Conservation (phyloP, 1,284 basidiomycete genomes). For the Papiliotrema fonsecae region DNA sequence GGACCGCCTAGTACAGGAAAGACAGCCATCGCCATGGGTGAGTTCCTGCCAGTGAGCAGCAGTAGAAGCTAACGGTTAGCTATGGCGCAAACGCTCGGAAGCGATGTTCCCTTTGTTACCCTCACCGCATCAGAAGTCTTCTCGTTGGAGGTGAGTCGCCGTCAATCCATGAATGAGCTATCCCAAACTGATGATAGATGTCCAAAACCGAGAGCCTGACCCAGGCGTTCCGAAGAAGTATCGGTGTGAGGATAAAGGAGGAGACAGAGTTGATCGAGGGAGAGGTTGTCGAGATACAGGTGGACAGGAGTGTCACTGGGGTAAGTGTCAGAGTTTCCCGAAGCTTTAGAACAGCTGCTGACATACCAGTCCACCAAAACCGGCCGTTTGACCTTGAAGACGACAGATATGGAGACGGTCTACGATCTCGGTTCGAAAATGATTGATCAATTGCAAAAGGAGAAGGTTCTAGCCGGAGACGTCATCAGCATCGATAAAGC, state of each 20-base stretch:
- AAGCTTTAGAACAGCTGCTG: constrained; percentile 4
- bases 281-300: constrained; percentile 97
- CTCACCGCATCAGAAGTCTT: constrained; percentile 97
- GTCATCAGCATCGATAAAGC: constrained; percentile 97
- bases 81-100: constrained; percentile 91
- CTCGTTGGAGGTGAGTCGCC: constrained; percentile 62
- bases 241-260: constrained; percentile 95
- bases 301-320: constrained; percentile 93
- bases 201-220: constrained; percentile 97
- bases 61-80: constrained; percentile 54
- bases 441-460: constrained; percentile 95
- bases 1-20: constrained; percentile 96
- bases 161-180: neutral
- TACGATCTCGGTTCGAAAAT: constrained; percentile 99
- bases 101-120: constrained; percentile 95
- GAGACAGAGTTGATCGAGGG: constrained; percentile 97
- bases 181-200: constrained; percentile 55
- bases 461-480: constrained; percentile 95
- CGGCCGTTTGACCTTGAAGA: constrained; percentile 95
- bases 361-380: constrained; percentile 83
- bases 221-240: constrained; percentile 90
- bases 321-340: constrained; percentile 53
- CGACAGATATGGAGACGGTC: constrained; percentile 99
- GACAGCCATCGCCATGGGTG: constrained; percentile 93
- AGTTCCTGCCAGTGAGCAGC: constrained; percentile 25